Evolutionary conservation across 768 basidiomycete species (phyloP).

Genomic region (Chalciporus pseudorubinellus): DNA sequence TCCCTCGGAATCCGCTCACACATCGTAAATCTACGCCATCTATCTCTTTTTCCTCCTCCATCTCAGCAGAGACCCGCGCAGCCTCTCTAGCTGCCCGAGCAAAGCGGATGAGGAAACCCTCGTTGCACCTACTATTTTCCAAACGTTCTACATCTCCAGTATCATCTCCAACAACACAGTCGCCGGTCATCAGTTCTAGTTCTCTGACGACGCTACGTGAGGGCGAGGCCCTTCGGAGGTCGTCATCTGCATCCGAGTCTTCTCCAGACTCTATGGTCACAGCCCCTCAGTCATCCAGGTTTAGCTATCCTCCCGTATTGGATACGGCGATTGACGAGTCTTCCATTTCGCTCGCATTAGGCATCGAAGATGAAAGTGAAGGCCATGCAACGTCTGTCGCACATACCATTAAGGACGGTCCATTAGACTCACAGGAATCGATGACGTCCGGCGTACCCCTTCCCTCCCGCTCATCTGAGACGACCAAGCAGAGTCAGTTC

Average conservation of each 20-base stretch:
- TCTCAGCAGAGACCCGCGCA: slow-evolving; percentile 35
- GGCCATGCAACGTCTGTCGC: slow-evolving; percentile 8
- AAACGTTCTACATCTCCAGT: slow-evolving; percentile 58
- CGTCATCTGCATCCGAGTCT: slow-evolving; percentile 33
- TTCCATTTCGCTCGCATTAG: slow-evolving; percentile 39
- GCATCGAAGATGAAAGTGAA: slow-evolving; percentile 31
- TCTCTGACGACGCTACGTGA: slow-evolving; percentile 16
- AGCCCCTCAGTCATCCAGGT: slow-evolving; percentile 50
- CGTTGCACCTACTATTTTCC: slow-evolving; percentile 64
- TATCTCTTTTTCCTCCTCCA: slow-evolving; percentile 32
- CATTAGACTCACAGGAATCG: slow-evolving; percentile 19
- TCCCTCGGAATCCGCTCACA: slow-evolving; percentile 29
- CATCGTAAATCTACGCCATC: slow-evolving; percentile 38
- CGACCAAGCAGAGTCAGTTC: slow-evolving; percentile 22
- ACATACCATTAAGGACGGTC: slow-evolving; percentile 11
- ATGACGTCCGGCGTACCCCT: slow-evolving; percentile 5
- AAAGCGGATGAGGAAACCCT: slow-evolving; percentile 59
- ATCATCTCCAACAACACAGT: slow-evolving; percentile 29
- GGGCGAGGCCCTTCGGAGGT: slow-evolving; percentile 18
- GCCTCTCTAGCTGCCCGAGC: slow-evolving; percentile 34
- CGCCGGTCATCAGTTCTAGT: slow-evolving; percentile 17
- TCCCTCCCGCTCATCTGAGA: slow-evolving; percentile 19
- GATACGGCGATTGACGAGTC: slow-evolving; percentile 63
- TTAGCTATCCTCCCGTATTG: slow-evolving; percentile 53
- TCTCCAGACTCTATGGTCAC: slow-evolving; percentile 50